Evolutionary conservation across 2,329 filamentous ascomycete species (phyloP).

Genomic region (Xylaria digitata): DNA sequence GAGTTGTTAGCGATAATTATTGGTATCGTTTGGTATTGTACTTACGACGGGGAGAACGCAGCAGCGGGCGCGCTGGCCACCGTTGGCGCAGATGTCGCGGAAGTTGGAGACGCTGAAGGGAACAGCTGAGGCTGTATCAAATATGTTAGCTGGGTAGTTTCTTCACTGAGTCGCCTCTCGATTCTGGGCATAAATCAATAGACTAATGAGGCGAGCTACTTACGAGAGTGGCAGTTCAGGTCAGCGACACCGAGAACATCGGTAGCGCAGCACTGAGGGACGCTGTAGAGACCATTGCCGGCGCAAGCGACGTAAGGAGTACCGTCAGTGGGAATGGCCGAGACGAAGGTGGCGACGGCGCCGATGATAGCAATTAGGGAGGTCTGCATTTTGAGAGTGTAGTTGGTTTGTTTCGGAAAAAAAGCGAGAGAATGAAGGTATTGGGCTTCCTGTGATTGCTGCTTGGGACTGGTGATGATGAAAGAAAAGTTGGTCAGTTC

Average conservation of each 20-base stretch:
- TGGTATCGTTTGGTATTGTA: not conserved
- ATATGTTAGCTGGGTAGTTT: conserved; percentile 5
- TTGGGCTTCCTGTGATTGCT: conserved; percentile 29
- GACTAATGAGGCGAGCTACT: too few species aligned
- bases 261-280: conserved; percentile 69
- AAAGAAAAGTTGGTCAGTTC: not conserved
- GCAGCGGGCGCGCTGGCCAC: conserved; percentile 63
- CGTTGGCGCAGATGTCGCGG: conserved; percentile 55
- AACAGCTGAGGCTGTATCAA: conserved; percentile 47
- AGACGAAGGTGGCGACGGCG: conserved; percentile 44
- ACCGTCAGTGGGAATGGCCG: conserved; percentile 31
- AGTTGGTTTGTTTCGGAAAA: conserved; percentile 25
- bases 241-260: conserved; percentile 62
- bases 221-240: conserved; percentile 61
- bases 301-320: conserved; percentile 54
- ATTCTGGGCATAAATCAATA: too few species aligned
- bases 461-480: conserved; percentile 30
- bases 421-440: conserved; percentile 26
- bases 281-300: conserved; percentile 53
- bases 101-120: conserved; percentile 59
- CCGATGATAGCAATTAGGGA: conserved; percentile 43
- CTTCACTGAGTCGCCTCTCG: not conserved
- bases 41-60: conserved; percentile 60
- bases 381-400: conserved; percentile 46
- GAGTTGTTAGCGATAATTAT: conserved; percentile 8